These are phyloP conservation scores for Pythium vanterpoolii DNA, from an alignment of 352 stramenopile genomes.

Conservation along the genomic window DNA sequence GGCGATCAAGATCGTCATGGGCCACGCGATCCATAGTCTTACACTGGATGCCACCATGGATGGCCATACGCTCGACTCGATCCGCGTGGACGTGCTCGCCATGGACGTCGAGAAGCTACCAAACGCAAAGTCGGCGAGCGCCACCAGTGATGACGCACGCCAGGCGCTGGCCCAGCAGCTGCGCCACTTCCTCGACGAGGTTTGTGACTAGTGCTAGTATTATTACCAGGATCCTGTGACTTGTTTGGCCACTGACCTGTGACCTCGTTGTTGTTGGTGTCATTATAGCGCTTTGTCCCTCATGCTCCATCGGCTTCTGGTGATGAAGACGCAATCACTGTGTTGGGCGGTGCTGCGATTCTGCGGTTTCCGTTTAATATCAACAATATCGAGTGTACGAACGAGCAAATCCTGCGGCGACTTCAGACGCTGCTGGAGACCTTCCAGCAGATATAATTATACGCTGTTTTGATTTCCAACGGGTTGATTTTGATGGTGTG, in stretches of 20 bases:
- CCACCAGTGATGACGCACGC: not conserved
- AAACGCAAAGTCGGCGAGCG: not conserved
- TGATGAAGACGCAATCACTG: not conserved
- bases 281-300: constrained; percentile 19
- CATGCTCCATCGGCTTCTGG: not conserved
- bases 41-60: constrained; percentile 12
- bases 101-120: not conserved
- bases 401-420: constrained; percentile 47
- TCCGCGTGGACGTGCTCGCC: not conserved
- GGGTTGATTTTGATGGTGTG: no score
- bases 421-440: constrained; percentile 36
- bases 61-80: constrained; percentile 4
- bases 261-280: not conserved
- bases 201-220: no score
- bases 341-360: constrained; percentile 51
- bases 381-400: constrained; percentile 27
- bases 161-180: not conserved
- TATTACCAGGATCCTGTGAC: no score
- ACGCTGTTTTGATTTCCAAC: no score
- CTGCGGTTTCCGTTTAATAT: constrained; percentile 35
- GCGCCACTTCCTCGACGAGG: not conserved
- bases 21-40: constrained; percentile 25
- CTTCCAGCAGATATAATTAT: not conserved
- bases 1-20: constrained; percentile 33
- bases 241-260: not conserved